These are phyloP conservation scores for Podospora comata DNA, from an alignment of 495 filamentous ascomycete species.

Conservation along the genomic window DNA sequence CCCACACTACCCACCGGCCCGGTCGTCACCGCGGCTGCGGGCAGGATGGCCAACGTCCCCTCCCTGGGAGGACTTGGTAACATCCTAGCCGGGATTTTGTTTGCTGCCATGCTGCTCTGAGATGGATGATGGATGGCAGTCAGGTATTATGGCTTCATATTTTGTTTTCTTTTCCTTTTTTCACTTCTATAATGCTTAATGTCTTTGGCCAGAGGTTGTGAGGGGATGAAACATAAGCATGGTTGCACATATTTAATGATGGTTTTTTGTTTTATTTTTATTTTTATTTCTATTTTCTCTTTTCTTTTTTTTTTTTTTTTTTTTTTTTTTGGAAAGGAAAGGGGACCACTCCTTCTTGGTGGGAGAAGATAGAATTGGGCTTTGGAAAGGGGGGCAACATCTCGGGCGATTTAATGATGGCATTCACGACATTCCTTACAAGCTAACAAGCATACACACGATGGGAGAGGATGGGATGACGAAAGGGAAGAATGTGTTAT, in stretches of 20 bases:
- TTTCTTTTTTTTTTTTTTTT: background rate
- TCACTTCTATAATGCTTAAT: constrained; percentile 4
- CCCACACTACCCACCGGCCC: background rate
- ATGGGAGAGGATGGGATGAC: background rate
- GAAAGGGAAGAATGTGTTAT: background rate
- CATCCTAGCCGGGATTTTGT: constrained; percentile 2
- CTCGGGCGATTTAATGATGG: background rate
- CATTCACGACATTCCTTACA: constrained; percentile 1
- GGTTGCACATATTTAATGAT: constrained; percentile 1
- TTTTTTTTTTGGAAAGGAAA: background rate
- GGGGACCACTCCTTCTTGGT: constrained; percentile 2
- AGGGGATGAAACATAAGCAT: background rate
- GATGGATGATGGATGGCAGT: background rate
- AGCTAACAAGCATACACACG: constrained; percentile 1
- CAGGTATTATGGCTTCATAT: background rate
- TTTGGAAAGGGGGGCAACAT: background rate
- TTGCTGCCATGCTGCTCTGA: constrained; percentile 2
- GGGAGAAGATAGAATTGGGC: background rate
- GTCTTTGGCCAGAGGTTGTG: background rate
- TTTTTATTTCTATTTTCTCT: too few relatives aligned
- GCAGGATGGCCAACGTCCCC: constrained; percentile 6
- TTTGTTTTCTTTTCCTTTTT: background rate
- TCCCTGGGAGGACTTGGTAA: background rate
- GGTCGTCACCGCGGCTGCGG: constrained; percentile 10
- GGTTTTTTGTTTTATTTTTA: background rate